Evolutionary conservation across 257 asterid genomes (phyloP).

Genomic region (Penstemon eatonii): DNA sequence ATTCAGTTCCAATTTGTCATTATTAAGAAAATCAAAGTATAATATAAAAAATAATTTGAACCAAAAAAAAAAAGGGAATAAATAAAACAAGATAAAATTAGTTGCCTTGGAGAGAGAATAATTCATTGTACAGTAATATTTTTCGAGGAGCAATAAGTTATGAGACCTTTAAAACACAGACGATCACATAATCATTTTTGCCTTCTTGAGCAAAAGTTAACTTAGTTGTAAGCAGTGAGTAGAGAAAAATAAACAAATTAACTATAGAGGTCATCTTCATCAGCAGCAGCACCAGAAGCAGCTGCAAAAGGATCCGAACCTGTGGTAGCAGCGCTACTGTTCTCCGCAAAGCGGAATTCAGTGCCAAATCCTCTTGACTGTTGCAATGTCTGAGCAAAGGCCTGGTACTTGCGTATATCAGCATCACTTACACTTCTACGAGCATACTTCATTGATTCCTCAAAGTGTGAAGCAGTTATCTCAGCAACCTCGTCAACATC

Average conservation of each 20-base stretch:
- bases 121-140: background rate
- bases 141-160: background rate
- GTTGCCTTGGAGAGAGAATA: no score
- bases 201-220: background rate
- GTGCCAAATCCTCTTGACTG: no score
- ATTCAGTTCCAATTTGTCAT: no score
- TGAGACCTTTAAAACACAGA: slow-evolving; percentile 13
- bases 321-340: slow-evolving; percentile 32
- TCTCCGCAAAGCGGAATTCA: no score
- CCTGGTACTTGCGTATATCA: no score
- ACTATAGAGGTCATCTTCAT: slow-evolving; percentile 51
- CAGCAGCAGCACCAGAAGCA: slow-evolving; percentile 38
- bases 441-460: slow-evolving; percentile 46
- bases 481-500: slow-evolving; percentile 71
- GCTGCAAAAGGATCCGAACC: slow-evolving; percentile 62
- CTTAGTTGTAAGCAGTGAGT: background rate
- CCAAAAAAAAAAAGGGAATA: no score
- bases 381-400: no score
- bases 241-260: slow-evolving; percentile 15
- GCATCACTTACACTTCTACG: no score
- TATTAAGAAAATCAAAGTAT: no score
- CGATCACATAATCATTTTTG: background rate
- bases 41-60: no score
- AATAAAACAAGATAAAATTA: no score
- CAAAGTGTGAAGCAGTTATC: slow-evolving; percentile 73